Percentiles rank a stretch among this genome's conserved stretches.
phyloP scores from a whole-genome alignment of 495 filamentous ascomycete species.

The Neohortaea acidophila region DNA sequence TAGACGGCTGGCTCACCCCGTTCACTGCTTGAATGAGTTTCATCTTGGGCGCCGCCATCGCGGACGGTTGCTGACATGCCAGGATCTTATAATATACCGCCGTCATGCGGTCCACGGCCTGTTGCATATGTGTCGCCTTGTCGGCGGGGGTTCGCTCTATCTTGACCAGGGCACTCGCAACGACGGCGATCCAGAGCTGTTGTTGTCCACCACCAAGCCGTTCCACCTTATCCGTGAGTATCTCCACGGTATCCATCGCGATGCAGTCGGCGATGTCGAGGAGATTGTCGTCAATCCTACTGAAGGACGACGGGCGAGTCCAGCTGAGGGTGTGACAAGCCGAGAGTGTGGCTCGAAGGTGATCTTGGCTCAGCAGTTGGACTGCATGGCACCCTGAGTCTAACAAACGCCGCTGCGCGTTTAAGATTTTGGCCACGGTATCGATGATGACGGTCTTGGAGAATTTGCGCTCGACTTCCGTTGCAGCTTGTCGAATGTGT shows the following conservation, averaged over 20 bases:
- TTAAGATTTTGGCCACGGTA: constrained; percentile 10
- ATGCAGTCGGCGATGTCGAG: constrained; percentile 8
- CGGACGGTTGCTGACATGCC: constrained; percentile 14
- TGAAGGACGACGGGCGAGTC: constrained; percentile 2
- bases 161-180: constrained; percentile 8
- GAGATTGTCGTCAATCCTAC: constrained; percentile 5
- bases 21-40: too few relatives aligned
- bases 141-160: constrained; percentile 3
- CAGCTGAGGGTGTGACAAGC: constrained; percentile 8
- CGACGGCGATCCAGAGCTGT: constrained; percentile 12
- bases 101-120: constrained; percentile 17
- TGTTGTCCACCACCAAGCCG: constrained; percentile 12
- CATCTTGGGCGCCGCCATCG: too few relatives aligned
- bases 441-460: constrained; percentile 13
- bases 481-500: constrained; percentile 12
- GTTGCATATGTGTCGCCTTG: constrained; percentile 10
- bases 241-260: constrained; percentile 6
- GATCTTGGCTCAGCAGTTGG: constrained; percentile 10
- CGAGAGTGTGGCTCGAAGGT: constrained; percentile 14
- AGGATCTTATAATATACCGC: constrained; percentile 17
- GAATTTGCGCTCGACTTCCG: constrained; percentile 6
- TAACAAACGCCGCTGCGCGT: constrained; percentile 4
- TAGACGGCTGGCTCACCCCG: too few relatives aligned
- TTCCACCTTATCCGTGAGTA: constrained; percentile 10
- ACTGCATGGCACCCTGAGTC: constrained; percentile 6